Base-by-base conservation (phyloP, 2,329 filamentous ascomycete genomes). In the Sporothrix pseudoabietina region DNA sequence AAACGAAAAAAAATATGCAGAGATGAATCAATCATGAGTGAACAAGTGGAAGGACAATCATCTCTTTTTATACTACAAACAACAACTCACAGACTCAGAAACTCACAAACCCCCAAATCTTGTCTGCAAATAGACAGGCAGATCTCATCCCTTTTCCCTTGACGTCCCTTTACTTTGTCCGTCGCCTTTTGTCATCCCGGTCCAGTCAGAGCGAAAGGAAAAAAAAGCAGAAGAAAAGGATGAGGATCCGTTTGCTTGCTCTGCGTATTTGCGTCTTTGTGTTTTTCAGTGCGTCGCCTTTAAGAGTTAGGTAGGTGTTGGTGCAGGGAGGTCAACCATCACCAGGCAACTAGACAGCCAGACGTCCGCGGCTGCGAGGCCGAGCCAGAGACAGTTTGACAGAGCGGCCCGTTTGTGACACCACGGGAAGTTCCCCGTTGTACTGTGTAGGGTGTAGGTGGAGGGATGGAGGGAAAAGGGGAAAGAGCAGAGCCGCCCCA, bases 361-460 rank as follows among this genome's bases (percentile, higher is more conserved):
- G 59, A 26, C 35, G 44, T 49, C 14, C 44, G 59, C 59, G 35
- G 59, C 35, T 65, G 59, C 16, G n/a, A 65, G 35, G 35, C 59
- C 59, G 59, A 44, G n/a, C 35, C 6, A 49, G 59, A 65, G 39
- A 47, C 39, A 44, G 35, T 44, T 44, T 44, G 5, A 26, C 35
- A 69, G n/a, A 73, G 72, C 72, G 72, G 66, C 72, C 72, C 72
- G 55, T 73, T 73, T 73, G 66, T 70, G 30, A 70, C 72, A 70
- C 72, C 72, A 69, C n/a, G 52, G 30, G 52, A 39, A 57, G 44
- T 5, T 49, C 14, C 44, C 44, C 1, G 14, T 49, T 10, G 39
- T 9, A 39, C 26, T 26, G 26, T 26, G 26, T 26, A 26, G 26
- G 26, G 26, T 26, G 26, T 26, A 41, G 39, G 12, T 30, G 39